These are phyloP conservation scores for Haplosporangium sp. DNA, from an alignment of 371 early-diverging fungal species.

Conservation along the genomic window DNA sequence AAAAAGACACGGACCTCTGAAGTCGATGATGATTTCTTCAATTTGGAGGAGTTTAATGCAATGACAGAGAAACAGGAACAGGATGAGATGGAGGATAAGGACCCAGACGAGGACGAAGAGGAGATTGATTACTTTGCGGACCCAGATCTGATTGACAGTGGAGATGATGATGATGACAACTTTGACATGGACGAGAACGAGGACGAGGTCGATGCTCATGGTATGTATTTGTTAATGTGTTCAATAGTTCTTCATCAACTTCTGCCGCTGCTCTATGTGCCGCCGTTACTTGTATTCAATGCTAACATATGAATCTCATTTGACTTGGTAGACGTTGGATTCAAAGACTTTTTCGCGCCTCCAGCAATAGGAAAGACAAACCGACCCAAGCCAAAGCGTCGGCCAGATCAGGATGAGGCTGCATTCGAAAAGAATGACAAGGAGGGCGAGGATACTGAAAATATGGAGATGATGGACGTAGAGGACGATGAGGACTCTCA, in stretches of 20 bases:
- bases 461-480: conserved; percentile 54
- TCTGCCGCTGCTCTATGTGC: neutral
- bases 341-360: conserved; percentile 65
- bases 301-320: neutral
- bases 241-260: neutral
- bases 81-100: conserved; percentile 61
- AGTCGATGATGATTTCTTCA: conserved; percentile 77
- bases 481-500: conserved; percentile 62
- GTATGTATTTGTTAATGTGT: conserved; percentile 3
- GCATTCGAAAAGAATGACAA: conserved; percentile 42
- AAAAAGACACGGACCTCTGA: conserved; percentile 58
- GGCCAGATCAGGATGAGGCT: conserved; percentile 28
- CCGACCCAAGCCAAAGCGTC: conserved; percentile 37
- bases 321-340: conserved; percentile 58
- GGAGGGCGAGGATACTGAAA: conserved; percentile 53
- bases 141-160: conserved; percentile 60
- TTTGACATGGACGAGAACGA: conserved; percentile 58
- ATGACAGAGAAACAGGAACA: conserved; percentile 74
- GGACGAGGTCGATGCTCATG: conserved; percentile 53
- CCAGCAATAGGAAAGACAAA: conserved; percentile 54
- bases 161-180: conserved; percentile 55
- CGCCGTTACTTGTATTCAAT: no score
- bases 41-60: conserved; percentile 68
- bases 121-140: conserved; percentile 67
- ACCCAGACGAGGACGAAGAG: conserved; percentile 62